Conservation (phyloP, 768 basidiomycete species). For the Goffeauzyma gilvescens region DNA sequence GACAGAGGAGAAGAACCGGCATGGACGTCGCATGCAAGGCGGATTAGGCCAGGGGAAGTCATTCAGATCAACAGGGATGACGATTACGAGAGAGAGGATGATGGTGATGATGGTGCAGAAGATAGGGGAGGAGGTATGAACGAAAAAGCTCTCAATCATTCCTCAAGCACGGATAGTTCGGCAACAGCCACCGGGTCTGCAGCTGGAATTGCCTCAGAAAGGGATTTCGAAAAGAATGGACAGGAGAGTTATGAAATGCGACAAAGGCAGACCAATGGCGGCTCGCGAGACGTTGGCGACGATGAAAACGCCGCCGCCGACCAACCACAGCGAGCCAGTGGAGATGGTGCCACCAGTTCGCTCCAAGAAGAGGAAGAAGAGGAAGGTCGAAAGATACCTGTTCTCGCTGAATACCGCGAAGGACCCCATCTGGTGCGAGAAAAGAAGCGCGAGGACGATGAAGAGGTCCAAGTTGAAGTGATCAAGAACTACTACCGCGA, state of each 20-base stretch:
- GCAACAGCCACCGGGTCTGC: not conserved
- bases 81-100: constrained; percentile 38
- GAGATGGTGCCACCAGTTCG: not conserved
- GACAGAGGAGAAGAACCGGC: constrained; percentile 42
- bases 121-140: constrained; percentile 5
- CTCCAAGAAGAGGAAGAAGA: constrained; percentile 14
- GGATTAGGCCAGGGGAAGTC: constrained; percentile 51
- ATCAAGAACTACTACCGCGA: constrained; percentile 36
- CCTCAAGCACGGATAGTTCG: constrained; percentile 4
- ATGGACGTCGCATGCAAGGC: constrained; percentile 61
- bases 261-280: no score
- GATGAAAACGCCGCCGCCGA: not conserved
- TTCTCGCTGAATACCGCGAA: constrained; percentile 47
- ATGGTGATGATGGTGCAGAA: constrained; percentile 9
- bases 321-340: not conserved
- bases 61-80: constrained; percentile 71
- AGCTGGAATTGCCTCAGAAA: no score
- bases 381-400: constrained; percentile 22
- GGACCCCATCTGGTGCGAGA: constrained; percentile 52
- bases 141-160: not conserved
- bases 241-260: no score
- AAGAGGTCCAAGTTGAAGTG: constrained; percentile 54
- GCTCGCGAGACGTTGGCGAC: no score
- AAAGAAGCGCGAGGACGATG: constrained; percentile 40
- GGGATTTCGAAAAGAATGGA: no score